Percentiles rank a stretch among this genome's conserved stretches.
Evolutionary conservation across 2,329 filamentous ascomycete genomes (phyloP).

Genomic region (Sphaerulina populicola): DNA sequence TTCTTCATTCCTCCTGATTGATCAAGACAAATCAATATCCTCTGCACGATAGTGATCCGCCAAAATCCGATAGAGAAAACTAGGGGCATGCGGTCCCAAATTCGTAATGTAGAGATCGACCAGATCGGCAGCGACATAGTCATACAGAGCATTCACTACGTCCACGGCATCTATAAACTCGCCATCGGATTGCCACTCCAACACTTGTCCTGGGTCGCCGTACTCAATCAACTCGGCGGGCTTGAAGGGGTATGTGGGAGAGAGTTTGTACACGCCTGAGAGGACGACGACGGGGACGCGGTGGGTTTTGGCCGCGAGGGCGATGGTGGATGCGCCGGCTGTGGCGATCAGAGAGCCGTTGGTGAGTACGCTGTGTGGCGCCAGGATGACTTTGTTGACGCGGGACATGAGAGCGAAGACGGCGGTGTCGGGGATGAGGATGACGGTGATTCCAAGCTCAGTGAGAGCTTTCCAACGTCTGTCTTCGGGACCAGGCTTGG

Average conservation of each 20-base stretch:
- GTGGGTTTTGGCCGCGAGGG: conserved; percentile 73
- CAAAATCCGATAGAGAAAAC: conserved; percentile 64
- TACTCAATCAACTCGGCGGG: conserved; percentile 77
- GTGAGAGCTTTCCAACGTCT: conserved; percentile 68
- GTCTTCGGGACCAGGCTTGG: conserved; percentile 42
- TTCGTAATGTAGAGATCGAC: conserved; percentile 83
- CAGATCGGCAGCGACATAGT: conserved; percentile 69
- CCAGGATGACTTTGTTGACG: conserved; percentile 89
- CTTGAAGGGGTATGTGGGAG: conserved; percentile 78
- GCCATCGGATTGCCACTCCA: conserved; percentile 65
- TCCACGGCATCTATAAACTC: conserved; percentile 68
- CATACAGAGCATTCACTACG: conserved; percentile 69
- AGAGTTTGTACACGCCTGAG: conserved; percentile 87
- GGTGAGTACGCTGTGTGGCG: conserved; percentile 76
- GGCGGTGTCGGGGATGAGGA: conserved; percentile 74
- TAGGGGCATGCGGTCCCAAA: conserved; percentile 61
- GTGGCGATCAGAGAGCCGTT: conserved; percentile 81
- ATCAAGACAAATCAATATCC: conserved; percentile 49
- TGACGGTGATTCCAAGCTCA: conserved; percentile 68
- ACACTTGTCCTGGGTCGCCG: conserved; percentile 68
- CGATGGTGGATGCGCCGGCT: conserved; percentile 73
- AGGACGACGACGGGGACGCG: conserved; percentile 80
- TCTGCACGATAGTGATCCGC: conserved; percentile 68
- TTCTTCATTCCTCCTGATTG: too few relatives aligned
- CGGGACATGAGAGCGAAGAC: conserved; percentile 90